phyloP scores from a whole-genome alignment of 148 eudicot genomes.

The Rhododendron vialii region DNA sequence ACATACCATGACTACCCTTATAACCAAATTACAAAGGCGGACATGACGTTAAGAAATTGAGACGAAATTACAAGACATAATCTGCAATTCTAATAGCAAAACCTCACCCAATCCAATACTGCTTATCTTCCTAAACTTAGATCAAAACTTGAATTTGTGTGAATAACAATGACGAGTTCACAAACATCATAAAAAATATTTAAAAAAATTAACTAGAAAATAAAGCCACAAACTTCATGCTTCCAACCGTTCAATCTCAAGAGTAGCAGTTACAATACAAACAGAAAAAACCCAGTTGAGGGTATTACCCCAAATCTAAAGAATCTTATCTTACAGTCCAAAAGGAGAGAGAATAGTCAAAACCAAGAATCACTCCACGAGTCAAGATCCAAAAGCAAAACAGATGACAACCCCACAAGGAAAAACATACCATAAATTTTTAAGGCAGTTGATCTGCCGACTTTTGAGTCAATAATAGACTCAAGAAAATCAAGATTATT shows the following conservation, averaged over 20 bases:
- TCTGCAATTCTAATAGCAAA: background rate
- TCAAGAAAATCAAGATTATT: background rate
- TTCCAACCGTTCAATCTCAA: background rate
- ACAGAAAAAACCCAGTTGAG: background rate
- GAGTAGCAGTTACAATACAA: background rate
- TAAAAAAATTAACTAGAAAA: background rate
- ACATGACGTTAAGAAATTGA: background rate
- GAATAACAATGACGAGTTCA: background rate
- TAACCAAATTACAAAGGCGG: background rate
- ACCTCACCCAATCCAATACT: background rate
- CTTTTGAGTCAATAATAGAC: background rate
- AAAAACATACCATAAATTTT: background rate
- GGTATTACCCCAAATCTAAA: background rate
- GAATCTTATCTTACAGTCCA: constrained; percentile 5
- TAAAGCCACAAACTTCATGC: background rate
- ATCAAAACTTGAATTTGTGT: background rate
- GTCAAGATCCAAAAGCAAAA: background rate
- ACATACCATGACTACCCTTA: background rate
- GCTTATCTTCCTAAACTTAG: background rate
- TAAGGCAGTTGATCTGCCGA: constrained; percentile 4
- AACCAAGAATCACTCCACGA: background rate
- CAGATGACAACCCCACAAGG: background rate
- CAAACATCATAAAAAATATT: background rate
- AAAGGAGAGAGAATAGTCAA: background rate
- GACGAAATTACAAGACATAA: background rate